Conservation (phyloP, 1,284 basidiomycete genomes). For the Rhodofomes roseus region DNA sequence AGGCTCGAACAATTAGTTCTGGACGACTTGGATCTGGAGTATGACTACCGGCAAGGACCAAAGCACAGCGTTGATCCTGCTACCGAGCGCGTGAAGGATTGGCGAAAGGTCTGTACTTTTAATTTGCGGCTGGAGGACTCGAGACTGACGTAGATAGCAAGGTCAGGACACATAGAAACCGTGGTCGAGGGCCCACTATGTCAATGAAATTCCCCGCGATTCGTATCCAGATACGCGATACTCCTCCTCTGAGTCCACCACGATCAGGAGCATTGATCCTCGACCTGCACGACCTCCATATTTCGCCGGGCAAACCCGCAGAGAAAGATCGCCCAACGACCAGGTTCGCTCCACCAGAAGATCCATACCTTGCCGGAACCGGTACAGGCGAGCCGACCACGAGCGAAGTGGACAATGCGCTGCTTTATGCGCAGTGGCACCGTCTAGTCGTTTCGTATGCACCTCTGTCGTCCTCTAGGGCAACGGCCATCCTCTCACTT, state of each 20-base stretch:
- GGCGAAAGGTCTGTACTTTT: conserved; percentile 20
- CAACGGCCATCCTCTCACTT: conserved; percentile 28
- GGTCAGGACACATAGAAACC: no score
- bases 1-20: conserved; percentile 48
- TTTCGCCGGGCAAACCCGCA: conserved; percentile 33
- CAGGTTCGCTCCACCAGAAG: conserved; percentile 38
- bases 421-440: conserved; percentile 38
- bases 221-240: conserved; percentile 58
- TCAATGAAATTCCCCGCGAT: conserved; percentile 46
- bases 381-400: background rate
- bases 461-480: conserved; percentile 29
- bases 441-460: conserved; percentile 49
- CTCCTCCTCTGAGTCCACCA: conserved; percentile 39
- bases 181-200: conserved; percentile 18
- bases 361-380: conserved; percentile 14
- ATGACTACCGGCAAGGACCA: conserved; percentile 38
- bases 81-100: background rate
- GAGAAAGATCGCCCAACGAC: conserved; percentile 20
- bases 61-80: conserved; percentile 4
- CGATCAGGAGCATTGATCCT: conserved; percentile 69
- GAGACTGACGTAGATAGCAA: no score
- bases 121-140: no score
- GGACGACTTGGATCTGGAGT: conserved; percentile 49
- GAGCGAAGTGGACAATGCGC: conserved; percentile 11
- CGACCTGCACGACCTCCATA: conserved; percentile 53